phyloP scores from a whole-genome alignment of 305 asterid genomes.

The Fraxinus ornus region DNA sequence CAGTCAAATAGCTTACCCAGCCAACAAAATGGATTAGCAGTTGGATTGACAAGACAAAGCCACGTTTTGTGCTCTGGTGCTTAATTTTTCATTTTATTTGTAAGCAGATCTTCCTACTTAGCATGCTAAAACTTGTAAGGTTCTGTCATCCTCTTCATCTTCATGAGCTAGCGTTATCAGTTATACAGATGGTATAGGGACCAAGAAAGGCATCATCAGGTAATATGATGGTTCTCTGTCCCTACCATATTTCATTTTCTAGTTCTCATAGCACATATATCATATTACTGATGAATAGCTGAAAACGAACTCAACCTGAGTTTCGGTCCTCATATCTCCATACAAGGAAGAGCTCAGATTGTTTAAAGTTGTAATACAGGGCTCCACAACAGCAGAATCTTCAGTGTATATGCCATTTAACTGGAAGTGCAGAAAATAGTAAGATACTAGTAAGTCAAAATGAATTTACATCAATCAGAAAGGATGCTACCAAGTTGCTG shows the following conservation, averaged over 20 bases:
- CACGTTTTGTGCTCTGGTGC: conserved; percentile 1
- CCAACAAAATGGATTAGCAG: neutral
- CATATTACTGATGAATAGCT: conserved; percentile 7
- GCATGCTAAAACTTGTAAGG: neutral
- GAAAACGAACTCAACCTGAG: conserved; percentile 54
- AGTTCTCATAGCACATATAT: neutral
- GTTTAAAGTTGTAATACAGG: conserved; percentile 65
- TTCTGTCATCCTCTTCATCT: neutral
- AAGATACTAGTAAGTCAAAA: conserved; percentile 4
- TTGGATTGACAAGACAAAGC: neutral
- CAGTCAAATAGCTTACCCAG: neutral
- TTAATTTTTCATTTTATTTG: neutral
- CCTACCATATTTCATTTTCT: neutral
- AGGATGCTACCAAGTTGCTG: conserved; percentile 24
- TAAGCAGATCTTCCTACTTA: neutral
- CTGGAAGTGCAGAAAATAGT: conserved; percentile 38
- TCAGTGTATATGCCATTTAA: conserved; percentile 39
- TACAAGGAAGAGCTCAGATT: conserved; percentile 62
- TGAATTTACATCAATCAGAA: neutral
- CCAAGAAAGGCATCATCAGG: neutral
- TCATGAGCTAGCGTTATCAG: conserved; percentile 12
- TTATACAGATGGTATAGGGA: neutral
- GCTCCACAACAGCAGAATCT: conserved; percentile 56
- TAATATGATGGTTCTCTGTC: neutral
- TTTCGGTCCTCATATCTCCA: conserved; percentile 54